Evolutionary conservation across 192 early-diverging fungal genomes (phyloP), one percentile per base, ranked within the genome.

Genomic region (Backusella parvicylindrica): DNA sequence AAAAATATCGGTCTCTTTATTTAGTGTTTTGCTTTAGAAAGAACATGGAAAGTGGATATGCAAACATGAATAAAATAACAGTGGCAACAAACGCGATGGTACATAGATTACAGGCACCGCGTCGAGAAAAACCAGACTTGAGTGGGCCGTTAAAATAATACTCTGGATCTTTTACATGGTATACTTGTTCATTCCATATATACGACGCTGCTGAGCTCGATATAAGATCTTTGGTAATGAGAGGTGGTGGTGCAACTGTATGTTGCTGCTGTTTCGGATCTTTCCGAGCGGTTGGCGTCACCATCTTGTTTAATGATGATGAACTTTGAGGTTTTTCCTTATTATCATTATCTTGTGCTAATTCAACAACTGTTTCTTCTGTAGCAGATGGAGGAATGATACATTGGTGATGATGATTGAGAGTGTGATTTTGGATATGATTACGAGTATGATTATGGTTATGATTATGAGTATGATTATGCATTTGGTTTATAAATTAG

Each of bases 11-110:
- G 12, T 26, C 3, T 43, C 7, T 60, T 60, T 60, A 60, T 60
- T 60, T 60, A 13, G 53, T 60, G 9, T 60, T 60, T 60, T 60
- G 53, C 26, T 60, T 60, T 60, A 60, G 12, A 28, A 60, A 60
- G 23, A 28, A 60, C 53, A 60, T 60, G 0, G 53, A 60, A 28
- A 60, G 23, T 28, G 53, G 53, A 12, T 60, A 60, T 60, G 53
- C 53, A 60, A 60, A 60, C 53, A 60, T 60, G 53, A 60, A 60
- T 60, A 60, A 60, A 60, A 60, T 60, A 60, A 60, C 53, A 60
- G 53, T 60, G 53, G 53, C 53, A 60, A 60, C 53, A 60, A 60
- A 60, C 3, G 53, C 53, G 13, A 60, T 60, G 53, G 53, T 60
- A 26, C 53, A 60, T 60, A 60, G 23, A 60, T 60, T 60, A 60